phyloP scores from a whole-genome alignment of 1,284 basidiomycete genomes.

The Mycena citricolor region DNA sequence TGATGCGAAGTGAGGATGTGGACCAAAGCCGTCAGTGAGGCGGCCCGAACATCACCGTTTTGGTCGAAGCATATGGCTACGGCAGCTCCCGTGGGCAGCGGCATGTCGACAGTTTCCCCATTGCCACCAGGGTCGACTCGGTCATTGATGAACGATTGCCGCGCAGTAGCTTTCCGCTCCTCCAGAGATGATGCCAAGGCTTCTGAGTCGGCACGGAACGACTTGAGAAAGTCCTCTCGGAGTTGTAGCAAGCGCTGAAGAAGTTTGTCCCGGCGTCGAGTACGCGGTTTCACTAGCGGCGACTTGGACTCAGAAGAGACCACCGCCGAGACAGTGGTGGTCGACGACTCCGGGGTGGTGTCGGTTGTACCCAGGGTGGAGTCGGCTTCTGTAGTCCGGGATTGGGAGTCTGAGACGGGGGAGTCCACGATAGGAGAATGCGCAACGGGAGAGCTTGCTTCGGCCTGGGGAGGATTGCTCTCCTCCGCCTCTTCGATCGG shows the following conservation, averaged over 20 bases:
- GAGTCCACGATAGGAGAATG: no score
- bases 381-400: slow-evolving; percentile 3
- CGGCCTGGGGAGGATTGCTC: background rate
- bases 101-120: slow-evolving; percentile 30
- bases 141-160: slow-evolving; percentile 32
- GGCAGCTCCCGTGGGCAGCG: slow-evolving; percentile 27
- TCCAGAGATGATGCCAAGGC: no score
- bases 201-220: no score
- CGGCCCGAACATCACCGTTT: slow-evolving; percentile 32
- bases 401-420: no score
- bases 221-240: no score
- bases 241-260: no score
- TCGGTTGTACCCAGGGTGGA: no score
- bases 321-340: no score
- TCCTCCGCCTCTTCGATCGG: background rate
- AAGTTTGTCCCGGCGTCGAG: no score
- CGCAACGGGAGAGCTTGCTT: background rate
- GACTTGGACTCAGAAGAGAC: no score
- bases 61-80: slow-evolving; percentile 28
- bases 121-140: slow-evolving; percentile 26
- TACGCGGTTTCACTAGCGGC: no score
- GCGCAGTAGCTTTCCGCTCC: slow-evolving; percentile 23
- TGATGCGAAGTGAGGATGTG: slow-evolving; percentile 47
- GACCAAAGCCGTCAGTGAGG: slow-evolving; percentile 46
- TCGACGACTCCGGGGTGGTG: no score